Evolutionary conservation across 2,329 filamentous ascomycete genomes (phyloP).

Genomic region (Aspergillus sp.): DNA sequence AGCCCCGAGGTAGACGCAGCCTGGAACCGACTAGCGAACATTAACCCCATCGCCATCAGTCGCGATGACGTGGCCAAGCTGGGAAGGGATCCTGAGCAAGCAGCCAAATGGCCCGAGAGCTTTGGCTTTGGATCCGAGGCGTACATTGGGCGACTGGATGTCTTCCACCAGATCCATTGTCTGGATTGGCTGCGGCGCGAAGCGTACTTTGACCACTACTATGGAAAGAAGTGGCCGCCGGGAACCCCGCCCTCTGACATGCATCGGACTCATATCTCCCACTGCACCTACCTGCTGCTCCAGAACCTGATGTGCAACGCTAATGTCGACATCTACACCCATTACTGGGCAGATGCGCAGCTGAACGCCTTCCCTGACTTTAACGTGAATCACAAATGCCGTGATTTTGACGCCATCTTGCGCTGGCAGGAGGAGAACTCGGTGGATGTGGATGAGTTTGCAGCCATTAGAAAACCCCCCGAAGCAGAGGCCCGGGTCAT

Average conservation of each 20-base stretch:
- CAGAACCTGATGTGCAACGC: constrained; percentile 9
- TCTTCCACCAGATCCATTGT: constrained; percentile 11
- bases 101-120: neutral
- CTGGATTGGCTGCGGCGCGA: constrained; percentile 7
- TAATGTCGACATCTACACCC: neutral
- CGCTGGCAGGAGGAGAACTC: neutral
- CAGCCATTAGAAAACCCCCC: neutral
- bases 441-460: neutral
- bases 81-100: constrained; percentile 2
- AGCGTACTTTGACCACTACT: constrained; percentile 7
- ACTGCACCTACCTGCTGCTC: constrained; percentile 11
- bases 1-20: constrained; percentile 7
- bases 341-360: constrained; percentile 2
- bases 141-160: constrained; percentile 9
- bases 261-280: constrained; percentile 8
- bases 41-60: neutral
- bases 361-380: constrained; percentile 8
- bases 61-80: constrained; percentile 4
- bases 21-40: constrained; percentile 5
- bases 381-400: constrained; percentile 8
- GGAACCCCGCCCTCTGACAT: neutral
- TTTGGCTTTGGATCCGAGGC: constrained; percentile 7
- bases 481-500: neutral
- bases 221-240: constrained; percentile 5
- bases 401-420: neutral